Evolutionary conservation across 2,329 filamentous ascomycete species (phyloP), one percentile per base, ranked within the genome.

Genomic region (Calonectria pseudoreteaudii): DNA sequence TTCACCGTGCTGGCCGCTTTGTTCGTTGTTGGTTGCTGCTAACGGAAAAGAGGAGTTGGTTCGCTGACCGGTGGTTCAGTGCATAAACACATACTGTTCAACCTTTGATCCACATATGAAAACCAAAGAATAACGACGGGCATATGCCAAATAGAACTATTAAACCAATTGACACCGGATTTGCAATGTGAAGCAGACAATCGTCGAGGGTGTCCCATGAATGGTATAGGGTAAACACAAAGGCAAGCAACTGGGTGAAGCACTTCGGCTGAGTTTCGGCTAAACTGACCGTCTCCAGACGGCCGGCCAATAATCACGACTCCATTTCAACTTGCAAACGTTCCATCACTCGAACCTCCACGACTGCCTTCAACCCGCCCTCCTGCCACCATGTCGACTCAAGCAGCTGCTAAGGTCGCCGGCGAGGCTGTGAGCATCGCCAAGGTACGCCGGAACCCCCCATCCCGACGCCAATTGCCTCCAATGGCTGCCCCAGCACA

Each of bases 351-450:
- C 34, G 79, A 80, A 78, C 71, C 66, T 79, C 76, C 77, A 79
- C 78, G 78, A 79, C 74, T 73, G 65, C 52, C 68, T 68, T 74
- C 67, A 47, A 75, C 52, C 73, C 76, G 75, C 64, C 66, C 73
- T 75, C 67, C 73, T 81, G 84, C 81, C 85, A 88, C 80, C 75
- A 93, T 93, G 91, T 91, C 90, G 80, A 90, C 90, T 79, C 91
- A 92, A 86, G 90, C 86, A 82, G 89, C 86, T 81, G 87, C 88
- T 70, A 91, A 91, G 83, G 88, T 87, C 80, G 88, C 86, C 71
- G 88, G 88, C 76, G 87, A 88, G 79, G 87, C 90, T 72, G 84
- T 93, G 71, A 87, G 86, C 80, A 86, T 94, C 78, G 86, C 87
- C 79, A 90, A 92, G 87, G 92, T 93, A 87, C 79, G 86, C 78